Conservation (phyloP, 805 yeast species). For the Myxozyma monticola region DNA sequence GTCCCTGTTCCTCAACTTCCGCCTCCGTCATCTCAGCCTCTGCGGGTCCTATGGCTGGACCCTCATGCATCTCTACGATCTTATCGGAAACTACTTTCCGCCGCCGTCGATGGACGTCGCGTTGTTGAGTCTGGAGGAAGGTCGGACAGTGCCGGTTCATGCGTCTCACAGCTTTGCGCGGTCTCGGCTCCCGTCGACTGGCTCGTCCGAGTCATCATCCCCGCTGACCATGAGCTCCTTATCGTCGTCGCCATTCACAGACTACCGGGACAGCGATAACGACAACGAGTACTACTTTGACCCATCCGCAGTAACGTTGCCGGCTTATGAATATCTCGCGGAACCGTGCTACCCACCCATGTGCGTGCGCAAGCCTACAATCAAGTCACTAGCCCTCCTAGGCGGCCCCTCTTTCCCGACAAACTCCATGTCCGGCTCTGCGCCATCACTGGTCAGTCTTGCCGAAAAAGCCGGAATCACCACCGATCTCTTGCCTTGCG, state of each 20-base stretch:
- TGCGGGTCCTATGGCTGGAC: constrained; percentile 26
- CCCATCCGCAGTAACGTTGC: neutral
- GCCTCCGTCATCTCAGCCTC: constrained; percentile 18
- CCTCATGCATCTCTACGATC: constrained; percentile 12
- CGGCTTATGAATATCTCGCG: neutral
- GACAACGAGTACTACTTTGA: neutral
- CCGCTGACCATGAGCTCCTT: neutral
- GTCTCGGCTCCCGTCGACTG: neutral
- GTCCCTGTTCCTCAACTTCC: constrained; percentile 20
- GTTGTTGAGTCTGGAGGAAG: neutral
- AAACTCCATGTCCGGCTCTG: constrained; percentile 13
- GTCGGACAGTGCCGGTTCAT: neutral
- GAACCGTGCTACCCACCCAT: constrained; percentile 13
- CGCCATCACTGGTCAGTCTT: constrained; percentile 13
- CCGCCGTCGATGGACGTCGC: constrained; percentile 15
- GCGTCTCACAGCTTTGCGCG: neutral
- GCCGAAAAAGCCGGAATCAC: constrained; percentile 22
- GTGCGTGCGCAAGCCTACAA: constrained; percentile 21
- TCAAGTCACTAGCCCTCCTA: constrained; percentile 12
- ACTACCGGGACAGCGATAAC: constrained; percentile 1
- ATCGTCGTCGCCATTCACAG: constrained; percentile 8
- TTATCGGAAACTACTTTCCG: constrained; percentile 17
- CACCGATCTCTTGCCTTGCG: constrained; percentile 25
- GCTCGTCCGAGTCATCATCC: constrained; percentile 6
- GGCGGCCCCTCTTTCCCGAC: constrained; percentile 30